phyloP scores from a whole-genome alignment of 805 yeast species.

The Ogataea minuta region DNA sequence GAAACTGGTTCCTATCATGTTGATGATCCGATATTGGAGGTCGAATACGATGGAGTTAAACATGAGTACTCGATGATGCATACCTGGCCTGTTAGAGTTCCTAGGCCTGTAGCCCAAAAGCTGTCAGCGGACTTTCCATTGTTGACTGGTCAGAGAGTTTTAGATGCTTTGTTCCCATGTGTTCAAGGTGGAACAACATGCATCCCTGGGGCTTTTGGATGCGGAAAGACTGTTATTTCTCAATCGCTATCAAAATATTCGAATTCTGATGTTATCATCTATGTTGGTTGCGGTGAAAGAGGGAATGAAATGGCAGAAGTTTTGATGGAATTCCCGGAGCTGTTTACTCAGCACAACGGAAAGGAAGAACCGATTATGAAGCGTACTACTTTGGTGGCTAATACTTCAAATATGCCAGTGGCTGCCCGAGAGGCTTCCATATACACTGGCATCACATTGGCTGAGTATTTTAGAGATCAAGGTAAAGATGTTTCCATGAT shows the following conservation, averaged over 20 bases:
- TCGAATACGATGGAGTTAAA: constrained; percentile 89
- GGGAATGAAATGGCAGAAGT: constrained; percentile 99
- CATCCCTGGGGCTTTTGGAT: constrained; percentile 99
- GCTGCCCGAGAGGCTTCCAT: constrained; percentile 99
- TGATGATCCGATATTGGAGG: constrained; percentile 86
- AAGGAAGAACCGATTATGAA: constrained; percentile 98
- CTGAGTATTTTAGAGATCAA: constrained; percentile 99
- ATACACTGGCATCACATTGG: constrained; percentile 97
- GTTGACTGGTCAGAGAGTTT: constrained; percentile 97
- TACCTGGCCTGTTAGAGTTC: constrained; percentile 99
- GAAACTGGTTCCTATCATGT: constrained; percentile 87
- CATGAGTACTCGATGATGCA: constrained; percentile 90
- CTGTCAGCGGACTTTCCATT: constrained; percentile 91
- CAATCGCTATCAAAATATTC: constrained; percentile 97
- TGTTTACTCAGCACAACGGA: constrained; percentile 86
- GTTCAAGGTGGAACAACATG: constrained; percentile 99
- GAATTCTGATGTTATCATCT: constrained; percentile 93
- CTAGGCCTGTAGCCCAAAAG: constrained; percentile 97
- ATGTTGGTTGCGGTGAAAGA: constrained; percentile 93
- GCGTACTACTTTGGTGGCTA: constrained; percentile 98
- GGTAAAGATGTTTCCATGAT: constrained; percentile 99
- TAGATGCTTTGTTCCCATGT: constrained; percentile 96
- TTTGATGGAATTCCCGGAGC: constrained; percentile 98
- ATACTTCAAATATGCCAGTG: constrained; percentile 99
- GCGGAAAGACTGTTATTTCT: constrained; percentile 96